Conservation (phyloP, 2,329 filamentous ascomycete genomes). For the Mycosphaerelloides madeirae region DNA sequence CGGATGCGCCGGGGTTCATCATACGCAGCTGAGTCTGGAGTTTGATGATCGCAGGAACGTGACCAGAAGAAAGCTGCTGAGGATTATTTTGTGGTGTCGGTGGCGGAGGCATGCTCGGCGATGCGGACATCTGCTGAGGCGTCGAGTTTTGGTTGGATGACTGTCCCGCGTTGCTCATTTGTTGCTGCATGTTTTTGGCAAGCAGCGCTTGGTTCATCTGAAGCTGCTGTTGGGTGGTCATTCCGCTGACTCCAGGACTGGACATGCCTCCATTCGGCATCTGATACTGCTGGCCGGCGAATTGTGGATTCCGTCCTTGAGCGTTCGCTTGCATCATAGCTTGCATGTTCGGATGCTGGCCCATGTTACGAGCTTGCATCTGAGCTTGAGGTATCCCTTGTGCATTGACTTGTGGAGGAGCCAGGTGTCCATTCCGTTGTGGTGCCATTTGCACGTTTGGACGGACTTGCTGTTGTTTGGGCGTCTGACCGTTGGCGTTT, state of each 20-base stretch:
- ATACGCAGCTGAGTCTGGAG: conserved; percentile 50
- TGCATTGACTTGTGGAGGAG: conserved; percentile 46
- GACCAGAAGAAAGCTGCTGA: conserved; percentile 49
- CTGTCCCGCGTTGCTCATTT: conserved; percentile 17
- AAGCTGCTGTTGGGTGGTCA: conserved; percentile 32
- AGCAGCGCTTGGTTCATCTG: conserved; percentile 30
- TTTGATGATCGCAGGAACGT: conserved; percentile 52
- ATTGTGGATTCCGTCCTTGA: conserved; percentile 26
- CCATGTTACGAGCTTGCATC: conserved; percentile 25
- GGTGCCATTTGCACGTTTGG: conserved; percentile 45
- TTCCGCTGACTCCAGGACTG: conserved; percentile 26
- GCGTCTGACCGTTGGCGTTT: conserved; percentile 36
- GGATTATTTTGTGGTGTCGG: conserved; percentile 27
- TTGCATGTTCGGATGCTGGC: conserved; percentile 17
- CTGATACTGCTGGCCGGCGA: conserved; percentile 23
- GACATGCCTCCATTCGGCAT: conserved; percentile 27
- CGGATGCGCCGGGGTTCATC: conserved; percentile 48
- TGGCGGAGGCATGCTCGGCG: conserved; percentile 36
- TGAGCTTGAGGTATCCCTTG: conserved; percentile 63
- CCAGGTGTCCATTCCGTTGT: conserved; percentile 43
- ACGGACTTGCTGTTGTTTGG: conserved; percentile 36
- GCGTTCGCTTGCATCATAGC: conserved; percentile 23
- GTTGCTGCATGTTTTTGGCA: conserved; percentile 25
- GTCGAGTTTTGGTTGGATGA: conserved; percentile 17
- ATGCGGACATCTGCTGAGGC: conserved; percentile 27